A percentile compares a stretch with the other conserved stretches of the same genome.
phyloP scores from a whole-genome alignment of 1,139 yeast genomes.

The Diutina sp. region DNA sequence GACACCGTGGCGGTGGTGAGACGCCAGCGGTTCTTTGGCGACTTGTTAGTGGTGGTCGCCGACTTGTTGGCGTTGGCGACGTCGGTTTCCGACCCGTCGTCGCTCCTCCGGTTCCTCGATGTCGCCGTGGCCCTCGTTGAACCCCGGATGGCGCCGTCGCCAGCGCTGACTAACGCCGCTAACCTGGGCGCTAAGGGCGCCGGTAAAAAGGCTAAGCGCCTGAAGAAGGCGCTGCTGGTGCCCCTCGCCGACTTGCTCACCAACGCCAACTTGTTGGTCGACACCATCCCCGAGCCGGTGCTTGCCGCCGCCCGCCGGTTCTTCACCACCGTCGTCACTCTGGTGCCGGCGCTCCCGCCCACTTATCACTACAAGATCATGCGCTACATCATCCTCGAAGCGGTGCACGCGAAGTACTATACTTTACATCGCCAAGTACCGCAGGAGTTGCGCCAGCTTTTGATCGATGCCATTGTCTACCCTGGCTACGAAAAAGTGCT shows the following conservation, averaged over 20 bases:
- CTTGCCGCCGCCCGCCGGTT: neutral
- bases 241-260: neutral
- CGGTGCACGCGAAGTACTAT: neutral
- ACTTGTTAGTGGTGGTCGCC: neutral
- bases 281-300: neutral
- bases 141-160: neutral
- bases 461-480: neutral
- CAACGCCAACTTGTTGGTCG: neutral
- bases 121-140: neutral
- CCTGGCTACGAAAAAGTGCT: constrained; percentile 2
- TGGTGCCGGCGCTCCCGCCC: neutral
- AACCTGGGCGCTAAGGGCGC: neutral
- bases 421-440: neutral
- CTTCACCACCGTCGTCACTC: neutral
- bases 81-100: neutral
- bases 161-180: neutral
- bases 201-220: neutral
- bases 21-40: neutral
- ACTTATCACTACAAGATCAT: constrained; percentile 1
- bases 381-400: neutral
- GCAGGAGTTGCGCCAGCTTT: neutral
- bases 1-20: neutral
- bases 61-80: neutral
- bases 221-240: neutral
- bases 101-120: neutral